These are phyloP conservation scores for Lentinula raphanica DNA, from an alignment of 768 basidiomycete genomes.

Conservation along the genomic window DNA sequence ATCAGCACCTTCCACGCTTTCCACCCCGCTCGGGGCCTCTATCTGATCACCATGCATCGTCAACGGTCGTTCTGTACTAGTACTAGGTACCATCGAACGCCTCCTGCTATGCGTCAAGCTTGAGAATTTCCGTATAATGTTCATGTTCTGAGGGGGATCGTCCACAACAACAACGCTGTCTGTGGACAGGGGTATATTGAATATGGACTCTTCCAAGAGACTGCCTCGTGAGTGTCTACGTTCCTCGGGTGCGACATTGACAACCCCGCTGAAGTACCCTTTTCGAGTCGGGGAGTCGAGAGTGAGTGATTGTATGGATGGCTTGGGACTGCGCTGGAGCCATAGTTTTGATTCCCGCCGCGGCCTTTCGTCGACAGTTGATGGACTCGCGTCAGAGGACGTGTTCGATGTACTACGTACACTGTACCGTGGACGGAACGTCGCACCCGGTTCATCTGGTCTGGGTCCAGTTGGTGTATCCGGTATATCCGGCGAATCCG, in stretches of 20 bases:
- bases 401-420: not conserved
- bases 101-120: not conserved
- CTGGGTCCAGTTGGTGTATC: not conserved
- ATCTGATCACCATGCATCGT: not conserved
- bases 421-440: not conserved
- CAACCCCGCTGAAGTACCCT: not conserved
- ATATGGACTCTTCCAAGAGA: not conserved
- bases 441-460: not conserved
- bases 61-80: not conserved
- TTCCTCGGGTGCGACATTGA: not conserved
- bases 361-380: not conserved
- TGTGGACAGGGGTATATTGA: not conserved
- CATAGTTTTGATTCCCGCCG: not conserved
- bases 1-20: too few species aligned
- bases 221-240: not conserved
- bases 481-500: not conserved
- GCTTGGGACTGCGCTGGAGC: not conserved
- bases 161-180: not conserved
- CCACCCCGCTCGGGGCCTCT: too few species aligned
- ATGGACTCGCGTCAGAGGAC: not conserved
- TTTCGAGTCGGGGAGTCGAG: not conserved
- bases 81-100: not conserved
- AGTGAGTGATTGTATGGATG: not conserved
- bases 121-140: not conserved
- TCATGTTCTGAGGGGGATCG: not conserved